Base-by-base conservation (phyloP, 163 green algal species). In the Chlamydomonas reinhardtii region DNA sequence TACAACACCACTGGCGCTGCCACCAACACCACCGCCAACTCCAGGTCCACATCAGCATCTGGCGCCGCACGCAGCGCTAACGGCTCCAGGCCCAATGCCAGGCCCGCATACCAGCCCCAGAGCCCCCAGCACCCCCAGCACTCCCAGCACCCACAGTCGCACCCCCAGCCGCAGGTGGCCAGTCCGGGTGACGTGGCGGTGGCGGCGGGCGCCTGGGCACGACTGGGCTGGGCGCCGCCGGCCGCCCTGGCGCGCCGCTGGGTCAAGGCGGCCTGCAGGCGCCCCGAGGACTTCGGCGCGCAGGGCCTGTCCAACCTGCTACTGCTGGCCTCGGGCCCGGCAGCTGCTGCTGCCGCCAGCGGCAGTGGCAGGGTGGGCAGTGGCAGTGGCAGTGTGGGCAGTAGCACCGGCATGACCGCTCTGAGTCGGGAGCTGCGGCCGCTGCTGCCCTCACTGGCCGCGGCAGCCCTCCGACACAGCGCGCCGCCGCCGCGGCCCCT, bases 281-380 rank as follows among this genome's bases (percentile, higher is more conserved):
- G 65, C 16, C 76, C 76, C 6, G 15, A 17, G 9, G 39, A 32
- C n/a, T 84, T 84, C 39, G 29, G 8, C 1, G 25, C 61, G 37
- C 76, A 85, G 78, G 78, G 76, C 43, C 76, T 75, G 29, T 12
- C 76, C 76, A 84, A 75, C 43, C 6, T 84, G 39, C 39, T 84
- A 4, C 65, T 52, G 19, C 76, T 84, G 43, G 76, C 62, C 37
- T 74, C 76, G 39, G 39, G 39, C 8, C 8, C 61, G n/a, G 54
- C 9, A 8, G 1, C 48, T 17, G 48, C 48, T 56, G 1, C 48
- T 56, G 48, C 48, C 25, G 59, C 17, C 2, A 16, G 19, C 25
- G 17, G 19, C 25, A 22, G 14, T 11, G 20, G 59, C 59, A 11
- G 59, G 20, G 20, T 0, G 3, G 6, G 59, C 22, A 66, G 22